A percentile compares a stretch with the other conserved stretches of the same genome.
These are phyloP conservation scores for Acrocalymma vagum DNA, from an alignment of 2,329 filamentous ascomycete genomes.

Conservation along the genomic window DNA sequence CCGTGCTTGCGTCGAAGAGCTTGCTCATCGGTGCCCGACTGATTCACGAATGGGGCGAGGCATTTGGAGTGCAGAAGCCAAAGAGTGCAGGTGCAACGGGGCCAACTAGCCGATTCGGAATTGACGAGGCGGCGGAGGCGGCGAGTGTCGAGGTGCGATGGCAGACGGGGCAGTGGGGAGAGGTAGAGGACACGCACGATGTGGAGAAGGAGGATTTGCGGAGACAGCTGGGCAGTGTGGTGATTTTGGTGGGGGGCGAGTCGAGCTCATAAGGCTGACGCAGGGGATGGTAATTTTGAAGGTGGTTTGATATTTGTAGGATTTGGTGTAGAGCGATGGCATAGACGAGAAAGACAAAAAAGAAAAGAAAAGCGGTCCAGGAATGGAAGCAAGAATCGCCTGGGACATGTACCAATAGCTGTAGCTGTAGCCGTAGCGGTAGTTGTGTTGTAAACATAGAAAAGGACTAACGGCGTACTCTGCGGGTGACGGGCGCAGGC, in stretches of 20 bases:
- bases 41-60: constrained; percentile 87
- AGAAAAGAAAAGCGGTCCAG: too few species aligned
- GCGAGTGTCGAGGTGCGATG: constrained; percentile 86
- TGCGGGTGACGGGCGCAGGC: too few species aligned
- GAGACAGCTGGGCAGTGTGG: constrained; percentile 86
- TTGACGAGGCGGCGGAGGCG: constrained; percentile 81
- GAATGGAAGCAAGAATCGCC: too few species aligned
- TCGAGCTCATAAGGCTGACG: constrained; percentile 9
- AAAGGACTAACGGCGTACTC: too few species aligned
- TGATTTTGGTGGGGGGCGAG: constrained; percentile 73
- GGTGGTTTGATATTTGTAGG: too few species aligned
- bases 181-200: constrained; percentile 98
- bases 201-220: constrained; percentile 90
- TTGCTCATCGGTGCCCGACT: constrained; percentile 79
- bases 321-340: too few species aligned
- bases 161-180: constrained; percentile 92
- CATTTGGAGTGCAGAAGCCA: constrained; percentile 65
- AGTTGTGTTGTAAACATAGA: too few species aligned
- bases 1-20: constrained; percentile 85
- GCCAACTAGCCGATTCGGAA: constrained; percentile 74
- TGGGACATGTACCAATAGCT: too few species aligned
- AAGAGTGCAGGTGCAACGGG: constrained; percentile 45
- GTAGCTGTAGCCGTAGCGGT: too few species aligned
- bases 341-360: too few species aligned
- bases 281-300: too few species aligned